phyloP scores from a whole-genome alignment of 1,284 basidiomycete genomes.

The Psilocybe mexicana region DNA sequence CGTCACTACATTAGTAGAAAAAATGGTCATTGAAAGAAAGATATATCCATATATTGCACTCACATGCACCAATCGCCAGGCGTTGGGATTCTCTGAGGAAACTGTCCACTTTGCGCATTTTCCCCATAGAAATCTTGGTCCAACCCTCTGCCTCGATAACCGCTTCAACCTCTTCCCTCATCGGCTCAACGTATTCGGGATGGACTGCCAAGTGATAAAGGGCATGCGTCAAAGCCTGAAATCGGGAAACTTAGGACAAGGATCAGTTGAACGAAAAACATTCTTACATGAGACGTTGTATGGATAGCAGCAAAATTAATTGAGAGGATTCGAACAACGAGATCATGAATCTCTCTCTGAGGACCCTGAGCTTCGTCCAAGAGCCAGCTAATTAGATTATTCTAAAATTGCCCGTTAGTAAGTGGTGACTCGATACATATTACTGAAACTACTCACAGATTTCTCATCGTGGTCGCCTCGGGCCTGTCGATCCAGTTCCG shows the following conservation, averaged over 20 bases:
- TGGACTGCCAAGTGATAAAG: slow-evolving; percentile 41
- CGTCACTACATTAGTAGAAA: slow-evolving; percentile 1
- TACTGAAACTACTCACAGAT: background rate
- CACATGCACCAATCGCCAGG: slow-evolving; percentile 13
- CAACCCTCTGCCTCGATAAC: slow-evolving; percentile 39
- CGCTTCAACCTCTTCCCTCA: slow-evolving; percentile 44
- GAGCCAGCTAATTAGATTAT: slow-evolving; percentile 23
- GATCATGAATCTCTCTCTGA: slow-evolving; percentile 8
- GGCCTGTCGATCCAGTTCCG: slow-evolving; percentile 5
- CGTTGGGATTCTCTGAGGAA: slow-evolving; percentile 26
- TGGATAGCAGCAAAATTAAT: slow-evolving; percentile 30
- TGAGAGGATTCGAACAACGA: slow-evolving; percentile 19
- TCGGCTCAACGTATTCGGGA: slow-evolving; percentile 37
- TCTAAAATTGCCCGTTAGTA: background rate
- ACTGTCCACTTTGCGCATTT: slow-evolving; percentile 23
- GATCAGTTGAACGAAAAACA: background rate
- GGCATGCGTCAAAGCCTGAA: slow-evolving; percentile 36
- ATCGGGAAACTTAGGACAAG: background rate
- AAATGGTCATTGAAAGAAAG: background rate
- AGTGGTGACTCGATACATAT: no score
- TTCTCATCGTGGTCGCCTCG: background rate
- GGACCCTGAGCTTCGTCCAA: slow-evolving; percentile 18
- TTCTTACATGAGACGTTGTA: slow-evolving; percentile 27
- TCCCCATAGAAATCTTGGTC: slow-evolving; percentile 38
- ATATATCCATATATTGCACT: background rate